phyloP scores from a whole-genome alignment of 2,329 filamentous ascomycete species.

The Arachnomyces sp. region DNA sequence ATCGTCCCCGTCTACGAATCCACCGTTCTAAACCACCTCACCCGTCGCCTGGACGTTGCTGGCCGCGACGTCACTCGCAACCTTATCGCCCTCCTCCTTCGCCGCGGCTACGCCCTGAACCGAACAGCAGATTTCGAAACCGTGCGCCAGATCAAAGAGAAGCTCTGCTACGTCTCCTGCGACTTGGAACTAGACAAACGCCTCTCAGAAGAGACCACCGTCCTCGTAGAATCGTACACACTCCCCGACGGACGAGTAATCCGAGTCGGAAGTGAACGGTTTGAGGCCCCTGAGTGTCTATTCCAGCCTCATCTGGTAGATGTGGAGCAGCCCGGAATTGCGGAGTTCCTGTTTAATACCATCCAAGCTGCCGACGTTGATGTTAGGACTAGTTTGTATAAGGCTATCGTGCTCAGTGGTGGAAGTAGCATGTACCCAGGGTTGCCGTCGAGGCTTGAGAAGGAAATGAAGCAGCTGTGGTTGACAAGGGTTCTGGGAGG shows the following conservation, averaged over 20 bases:
- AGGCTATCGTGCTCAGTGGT: conserved; percentile 91
- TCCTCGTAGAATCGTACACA: conserved; percentile 95
- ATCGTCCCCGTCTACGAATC: conserved; percentile 98
- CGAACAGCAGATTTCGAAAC: conserved; percentile 98
- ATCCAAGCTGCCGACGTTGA: conserved; percentile 95
- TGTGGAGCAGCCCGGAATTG: conserved; percentile 92
- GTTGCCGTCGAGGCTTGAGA: conserved; percentile 86
- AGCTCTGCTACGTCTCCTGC: conserved; percentile 98
- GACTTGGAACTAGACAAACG: conserved; percentile 93
- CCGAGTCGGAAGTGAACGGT: conserved; percentile 89
- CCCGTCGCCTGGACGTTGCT: conserved; percentile 84
- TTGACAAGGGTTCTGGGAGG: conserved; percentile 82
- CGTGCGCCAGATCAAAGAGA: conserved; percentile 98
- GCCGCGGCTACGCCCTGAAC: conserved; percentile 93
- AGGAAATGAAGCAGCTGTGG: conserved; percentile 98
- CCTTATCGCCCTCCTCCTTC: conserved; percentile 85
- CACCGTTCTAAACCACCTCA: conserved; percentile 94
- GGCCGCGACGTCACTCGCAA: conserved; percentile 98
- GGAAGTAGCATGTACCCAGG: conserved; percentile 99
- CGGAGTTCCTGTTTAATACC: conserved; percentile 97
- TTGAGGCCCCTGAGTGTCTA: conserved; percentile 94
- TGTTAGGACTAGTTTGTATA: conserved; percentile 86
- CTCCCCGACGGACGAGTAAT: conserved; percentile 94
- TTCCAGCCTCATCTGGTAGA: conserved; percentile 98
- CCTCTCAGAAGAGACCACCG: conserved; percentile 93